A percentile compares a stretch with the other conserved stretches of the same genome.
Conservation (phyloP, 1,284 basidiomycete genomes). For the Trametes polyzona region DNA sequence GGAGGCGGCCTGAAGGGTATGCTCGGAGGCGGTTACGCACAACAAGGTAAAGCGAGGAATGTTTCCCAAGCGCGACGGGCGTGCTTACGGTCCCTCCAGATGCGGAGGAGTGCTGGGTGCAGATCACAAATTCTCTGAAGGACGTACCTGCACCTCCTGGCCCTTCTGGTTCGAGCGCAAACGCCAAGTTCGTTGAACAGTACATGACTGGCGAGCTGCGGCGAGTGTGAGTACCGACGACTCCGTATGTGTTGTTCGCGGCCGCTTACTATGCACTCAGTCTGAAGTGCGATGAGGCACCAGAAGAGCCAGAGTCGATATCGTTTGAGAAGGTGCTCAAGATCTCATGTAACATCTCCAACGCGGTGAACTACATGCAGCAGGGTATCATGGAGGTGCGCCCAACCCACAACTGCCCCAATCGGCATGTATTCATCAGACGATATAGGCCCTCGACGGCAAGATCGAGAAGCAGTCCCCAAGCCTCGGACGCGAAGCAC, state of each 20-base stretch:
- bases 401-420: conserved; percentile 18
- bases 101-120: conserved; percentile 94
- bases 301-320: conserved; percentile 74
- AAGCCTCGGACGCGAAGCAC: conserved; percentile 77
- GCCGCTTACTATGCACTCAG: conserved; percentile 41
- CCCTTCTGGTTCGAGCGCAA: conserved; percentile 29
- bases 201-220: conserved; percentile 84
- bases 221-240: conserved; percentile 67
- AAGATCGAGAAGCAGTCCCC: conserved; percentile 88
- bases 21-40: conserved; percentile 64
- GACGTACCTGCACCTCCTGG: conserved; percentile 57
- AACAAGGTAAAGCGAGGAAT: conserved; percentile 67
- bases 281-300: conserved; percentile 78
- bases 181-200: conserved; percentile 78
- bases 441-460: conserved; percentile 77
- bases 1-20: conserved; percentile 39
- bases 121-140: conserved; percentile 81
- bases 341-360: conserved; percentile 91
- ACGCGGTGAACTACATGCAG: conserved; percentile 88
- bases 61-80: neutral
- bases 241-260: neutral
- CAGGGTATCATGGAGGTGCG: conserved; percentile 85
- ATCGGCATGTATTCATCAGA: neutral
- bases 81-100: conserved; percentile 50
- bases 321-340: conserved; percentile 82